Base-by-base conservation (phyloP, 129 eudicot species). In the Lactuca sativa region DNA sequence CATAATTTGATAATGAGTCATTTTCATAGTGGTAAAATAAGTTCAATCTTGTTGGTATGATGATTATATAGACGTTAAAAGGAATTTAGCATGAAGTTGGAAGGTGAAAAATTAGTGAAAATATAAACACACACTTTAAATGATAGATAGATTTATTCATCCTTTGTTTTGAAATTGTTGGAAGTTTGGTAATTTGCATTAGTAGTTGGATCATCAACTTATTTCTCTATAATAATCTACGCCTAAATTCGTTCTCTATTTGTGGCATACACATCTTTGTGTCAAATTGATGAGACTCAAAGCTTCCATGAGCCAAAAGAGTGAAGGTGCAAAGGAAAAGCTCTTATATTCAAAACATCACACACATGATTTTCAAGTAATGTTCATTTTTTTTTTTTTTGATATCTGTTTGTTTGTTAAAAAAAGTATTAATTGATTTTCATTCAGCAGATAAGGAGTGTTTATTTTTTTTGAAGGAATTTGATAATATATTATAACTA, bases 241-340 rank as follows among this genome's bases (percentile, higher is more conserved):
- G 0, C 16, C 52, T 47, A 47, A 40, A 47, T 17, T 54, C 37
- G 15, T 16, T 40, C 32, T 18, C 9, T 69, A 30, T 54, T 56
- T 31, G 59, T 32, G 34, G n/a, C 16, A 60, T 44, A 15, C 7
- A 8, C 59, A 25, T 59, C 59, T 44, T 6, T 15, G 57, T 12
- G 17, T 36, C 54, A 14, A 47, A 4, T 34, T 9, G 17, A 43
- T 17, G 7, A 43, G 31, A 8, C 56, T 4, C 4, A 67, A 21
- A 67, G 52, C 5, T 67, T 14, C 62, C 33, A 67, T 67, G 73
- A 53, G 54, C 67, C 49, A 59, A 71, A 31, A 70, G 48, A 71
- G 17, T n/a, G 57, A 32, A 43, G 48, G 47, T 10, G 15, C 67
- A 44, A 71, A 71, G 11, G 66, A 71, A 31, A 34, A 71, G 34